These are phyloP conservation scores for Beta vulgaris DNA, from an alignment of 148 eudicot species.

Conservation along the genomic window DNA sequence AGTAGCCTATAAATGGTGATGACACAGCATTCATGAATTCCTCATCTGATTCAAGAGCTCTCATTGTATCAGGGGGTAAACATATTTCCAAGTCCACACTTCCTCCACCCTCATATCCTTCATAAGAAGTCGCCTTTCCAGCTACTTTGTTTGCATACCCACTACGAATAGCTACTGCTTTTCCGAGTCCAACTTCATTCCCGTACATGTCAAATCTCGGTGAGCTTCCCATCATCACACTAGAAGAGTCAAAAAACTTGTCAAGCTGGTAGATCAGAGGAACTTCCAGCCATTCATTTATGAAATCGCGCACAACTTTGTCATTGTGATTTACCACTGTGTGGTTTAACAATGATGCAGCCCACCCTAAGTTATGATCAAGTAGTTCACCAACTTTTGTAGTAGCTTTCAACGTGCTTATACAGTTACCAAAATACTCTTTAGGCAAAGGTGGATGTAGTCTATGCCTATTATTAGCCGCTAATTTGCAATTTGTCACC, in stretches of 20 bases:
- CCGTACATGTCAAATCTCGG: slow-evolving; percentile 77
- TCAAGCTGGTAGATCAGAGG: slow-evolving; percentile 10
- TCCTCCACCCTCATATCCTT: slow-evolving; percentile 49
- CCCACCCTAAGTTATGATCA: slow-evolving; percentile 44
- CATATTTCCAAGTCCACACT: slow-evolving; percentile 68
- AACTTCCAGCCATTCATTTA: background rate
- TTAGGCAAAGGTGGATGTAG: slow-evolving; percentile 52
- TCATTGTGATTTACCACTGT: slow-evolving; percentile 50
- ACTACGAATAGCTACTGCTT: slow-evolving; percentile 56
- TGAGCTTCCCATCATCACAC: slow-evolving; percentile 52
- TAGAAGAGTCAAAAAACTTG: slow-evolving; percentile 21
- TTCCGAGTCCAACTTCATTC: slow-evolving; percentile 63
- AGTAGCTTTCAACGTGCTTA: slow-evolving; percentile 25
- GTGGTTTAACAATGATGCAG: slow-evolving; percentile 33
- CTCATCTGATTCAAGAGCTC: slow-evolving; percentile 19
- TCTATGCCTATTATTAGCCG: slow-evolving; percentile 55
- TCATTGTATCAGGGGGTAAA: slow-evolving; percentile 50
- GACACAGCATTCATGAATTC: too few relatives aligned
- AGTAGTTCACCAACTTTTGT: slow-evolving; percentile 37
- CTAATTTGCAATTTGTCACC: slow-evolving; percentile 48
- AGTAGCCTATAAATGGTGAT: too few relatives aligned
- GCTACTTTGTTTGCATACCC: slow-evolving; percentile 57
- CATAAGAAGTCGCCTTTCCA: slow-evolving; percentile 54
- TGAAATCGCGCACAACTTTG: background rate
- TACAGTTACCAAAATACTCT: slow-evolving; percentile 60